Conservation (phyloP, 805 yeast genomes). For the Cyberlindnera petersonii region DNA sequence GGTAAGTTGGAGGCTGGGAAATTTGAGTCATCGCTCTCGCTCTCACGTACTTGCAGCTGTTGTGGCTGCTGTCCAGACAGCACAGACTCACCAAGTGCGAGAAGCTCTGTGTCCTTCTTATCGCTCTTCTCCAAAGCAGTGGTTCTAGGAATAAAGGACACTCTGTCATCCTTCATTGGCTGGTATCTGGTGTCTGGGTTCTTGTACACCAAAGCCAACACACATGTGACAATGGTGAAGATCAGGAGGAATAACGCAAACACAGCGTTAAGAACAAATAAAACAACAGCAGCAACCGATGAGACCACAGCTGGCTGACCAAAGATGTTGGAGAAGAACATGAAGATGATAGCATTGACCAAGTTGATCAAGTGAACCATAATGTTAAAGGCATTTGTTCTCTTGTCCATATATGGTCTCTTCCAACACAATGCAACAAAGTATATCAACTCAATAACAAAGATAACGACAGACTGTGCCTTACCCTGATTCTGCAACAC, state of each 20-base stretch:
- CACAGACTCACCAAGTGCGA: constrained; percentile 29
- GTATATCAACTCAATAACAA: constrained; percentile 70
- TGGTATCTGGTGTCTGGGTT: constrained; percentile 95
- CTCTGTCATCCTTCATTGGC: constrained; percentile 95
- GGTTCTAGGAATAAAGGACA: constrained; percentile 79
- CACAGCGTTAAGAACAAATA: constrained; percentile 84
- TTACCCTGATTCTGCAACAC: constrained; percentile 78
- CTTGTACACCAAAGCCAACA: constrained; percentile 76
- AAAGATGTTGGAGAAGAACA: constrained; percentile 84
- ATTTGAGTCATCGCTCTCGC: constrained; percentile 14
- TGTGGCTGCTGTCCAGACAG: constrained; percentile 28
- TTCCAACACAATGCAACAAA: constrained; percentile 60
- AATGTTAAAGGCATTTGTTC: constrained; percentile 92
- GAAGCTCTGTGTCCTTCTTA: constrained; percentile 28
- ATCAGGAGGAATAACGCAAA: constrained; percentile 78
- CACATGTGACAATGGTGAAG: constrained; percentile 84
- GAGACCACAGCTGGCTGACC: constrained; percentile 84
- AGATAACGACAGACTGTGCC: constrained; percentile 73
- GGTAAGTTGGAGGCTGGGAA: constrained; percentile 18
- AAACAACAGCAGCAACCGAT: constrained; percentile 86
- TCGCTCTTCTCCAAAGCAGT: constrained; percentile 24
- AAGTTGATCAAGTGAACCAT: constrained; percentile 75
- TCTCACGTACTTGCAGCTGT: constrained; percentile 17
- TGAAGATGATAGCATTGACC: constrained; percentile 78
- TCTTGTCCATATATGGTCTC: constrained; percentile 90